Evolutionary conservation across 2,329 filamentous ascomycete species (phyloP), one percentile per base, ranked within the genome.

Genomic region (Trichophyton benhamiae): DNA sequence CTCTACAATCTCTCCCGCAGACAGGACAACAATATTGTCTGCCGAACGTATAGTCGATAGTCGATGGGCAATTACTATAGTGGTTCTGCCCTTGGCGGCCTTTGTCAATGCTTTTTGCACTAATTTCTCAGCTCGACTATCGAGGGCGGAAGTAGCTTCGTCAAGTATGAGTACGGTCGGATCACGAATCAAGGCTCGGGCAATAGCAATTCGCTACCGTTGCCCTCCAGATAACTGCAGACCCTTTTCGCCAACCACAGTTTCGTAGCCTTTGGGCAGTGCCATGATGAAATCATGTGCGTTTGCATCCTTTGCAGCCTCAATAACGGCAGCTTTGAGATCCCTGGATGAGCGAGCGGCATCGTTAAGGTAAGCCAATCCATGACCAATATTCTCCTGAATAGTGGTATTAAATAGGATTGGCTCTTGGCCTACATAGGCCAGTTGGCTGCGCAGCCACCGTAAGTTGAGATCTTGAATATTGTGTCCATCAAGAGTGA

Each of bases 191-290:
- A 92, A 82, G 36, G 88, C 88, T 65, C 88, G 79, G 2, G 89
- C 88, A 71, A 94, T 92, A 9, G 88, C 95, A 89, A 99, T 97
- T 63, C 94, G 87, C 74, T 97, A 94, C 76, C 97, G 97, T 75
- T 99, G 94, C 5, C 94, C 94, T 65, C 94, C 94, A 6, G 94
- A 99, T 11, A 99, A 83, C 11, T 91, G 92, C 64, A 99, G 96
- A 8, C 89, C 90, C 64, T 88, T 83, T 72, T 92, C 88, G 62
- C 89, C 90, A n/a, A 95, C 88, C 65, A 89, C 83, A 0, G 90
- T 95, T 66, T 91, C 80, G 67, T 95, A 95, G 7, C 86, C 86
- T 65, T 94, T 84, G 0, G 89, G 88, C 0, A 95, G 79, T 9
- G 79, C 72, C 3, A 78, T 80, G 63, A 95, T 85, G 72, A 95